Base-by-base conservation (phyloP, 2,329 filamentous ascomycete genomes). In the Fusarium keratoplasticum region DNA sequence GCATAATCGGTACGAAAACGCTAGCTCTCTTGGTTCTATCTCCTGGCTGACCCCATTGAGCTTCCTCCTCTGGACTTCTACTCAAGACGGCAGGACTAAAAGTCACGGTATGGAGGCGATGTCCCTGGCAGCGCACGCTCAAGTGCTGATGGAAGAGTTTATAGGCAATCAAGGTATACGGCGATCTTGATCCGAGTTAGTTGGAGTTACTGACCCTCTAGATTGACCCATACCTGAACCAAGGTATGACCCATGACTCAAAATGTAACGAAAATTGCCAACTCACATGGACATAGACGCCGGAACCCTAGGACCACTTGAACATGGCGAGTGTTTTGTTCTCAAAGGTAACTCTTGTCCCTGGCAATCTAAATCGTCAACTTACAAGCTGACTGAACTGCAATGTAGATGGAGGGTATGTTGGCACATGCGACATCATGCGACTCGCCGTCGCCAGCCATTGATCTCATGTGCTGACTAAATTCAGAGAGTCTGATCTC, bases 291-390 rank as follows among this genome's bases (percentile, higher is more conserved):
- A 44, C 54, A 11, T 52, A 42, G 52, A 71, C 71, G 63, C 63
- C 4, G 63, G 63, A 18, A 35, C 35, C 3, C 38, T 74, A 33
- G 36, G 14, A 3, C 58, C 50, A 27, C 33, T 22, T 47, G 93
- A 91, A 82, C 95, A 97, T 81, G 95, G 95, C 74, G 95, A 98
- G 85, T 92, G 93, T 74, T 98, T 95, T 80, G 95, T 98, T 44
- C 89, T 96, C 65, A 91, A 94, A 78, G 94, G 96, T 80, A 94
- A 29, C 3, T 64, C n/a, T 25, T 42, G 11, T 52, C 31, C 10
- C 47, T 25, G 8, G 11, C 6, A 3, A 52, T 27, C 16, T 20
- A 8, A 6, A 36, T 6, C 11, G 18, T 66, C 47, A 5, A 40
- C n/a, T 38, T 16, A 16, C 13, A 22, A 3, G 8, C 33, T 10